A percentile compares a stretch with the other conserved stretches of the same genome.
Evolutionary conservation across 257 asterid genomes (phyloP).

Genomic region (Solanum peruvianum): DNA sequence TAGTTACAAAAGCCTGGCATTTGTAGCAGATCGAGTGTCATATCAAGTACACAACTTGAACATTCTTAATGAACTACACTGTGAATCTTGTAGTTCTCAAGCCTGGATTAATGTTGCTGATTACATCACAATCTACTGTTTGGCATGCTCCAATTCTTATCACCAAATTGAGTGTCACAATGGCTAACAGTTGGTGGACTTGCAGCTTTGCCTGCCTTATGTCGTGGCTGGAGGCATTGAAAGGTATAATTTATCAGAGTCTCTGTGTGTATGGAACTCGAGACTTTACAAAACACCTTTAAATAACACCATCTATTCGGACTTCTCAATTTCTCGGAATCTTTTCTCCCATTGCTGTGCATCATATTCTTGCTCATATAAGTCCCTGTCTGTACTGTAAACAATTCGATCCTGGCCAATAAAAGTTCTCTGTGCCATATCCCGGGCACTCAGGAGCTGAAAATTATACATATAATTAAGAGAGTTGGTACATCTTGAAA

Average conservation of each 20-base stretch:
- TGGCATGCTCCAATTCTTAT: neutral
- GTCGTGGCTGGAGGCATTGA: neutral
- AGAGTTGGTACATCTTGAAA: neutral
- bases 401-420: constrained; percentile 78
- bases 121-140: neutral
- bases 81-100: neutral
- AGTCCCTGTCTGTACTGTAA: constrained; percentile 74
- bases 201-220: neutral
- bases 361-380: constrained; percentile 71
- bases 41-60: neutral
- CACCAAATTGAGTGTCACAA: neutral
- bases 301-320: constrained; percentile 13
- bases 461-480: neutral
- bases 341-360: constrained; percentile 68
- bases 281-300: neutral
- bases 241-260: neutral
- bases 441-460: constrained; percentile 90
- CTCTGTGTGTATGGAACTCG: neutral
- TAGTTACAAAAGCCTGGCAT: neutral
- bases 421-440: constrained; percentile 83
- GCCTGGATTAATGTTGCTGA: neutral
- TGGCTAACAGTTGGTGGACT: neutral
- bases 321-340: constrained; percentile 61
- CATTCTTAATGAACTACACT: neutral
- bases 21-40: neutral